Evolutionary conservation across 1,284 basidiomycete species (phyloP).

Genomic region (Cystobasidiaceae sp.): DNA sequence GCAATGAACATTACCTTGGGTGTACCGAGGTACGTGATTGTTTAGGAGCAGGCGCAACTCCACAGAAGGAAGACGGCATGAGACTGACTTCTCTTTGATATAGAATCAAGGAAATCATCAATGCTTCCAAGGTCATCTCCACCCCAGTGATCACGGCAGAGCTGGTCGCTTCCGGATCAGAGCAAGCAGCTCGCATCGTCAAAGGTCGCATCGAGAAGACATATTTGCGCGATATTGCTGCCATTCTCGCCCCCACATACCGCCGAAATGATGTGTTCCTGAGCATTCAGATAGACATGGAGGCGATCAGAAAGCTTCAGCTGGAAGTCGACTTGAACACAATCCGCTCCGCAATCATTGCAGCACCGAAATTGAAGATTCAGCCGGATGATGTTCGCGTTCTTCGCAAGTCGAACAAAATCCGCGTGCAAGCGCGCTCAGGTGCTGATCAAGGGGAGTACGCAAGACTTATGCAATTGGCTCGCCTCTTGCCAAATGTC

Average conservation of each 20-base stretch:
- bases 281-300: conserved; percentile 84
- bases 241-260: conserved; percentile 94
- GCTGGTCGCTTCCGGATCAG: conserved; percentile 74
- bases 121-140: conserved; percentile 92
- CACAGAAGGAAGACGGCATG: background rate
- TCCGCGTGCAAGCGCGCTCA: conserved; percentile 64
- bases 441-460: conserved; percentile 79
- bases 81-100: background rate
- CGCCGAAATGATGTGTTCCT: conserved; percentile 86
- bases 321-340: conserved; percentile 90
- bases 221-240: conserved; percentile 84
- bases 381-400: conserved; percentile 54
- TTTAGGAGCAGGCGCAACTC: background rate
- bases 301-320: conserved; percentile 81
- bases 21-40: conserved; percentile 65
- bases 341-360: conserved; percentile 85
- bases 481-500: conserved; percentile 70
- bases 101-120: conserved; percentile 97
- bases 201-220: conserved; percentile 97
- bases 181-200: conserved; percentile 90
- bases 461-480: conserved; percentile 77
- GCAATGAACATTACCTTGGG: conserved; percentile 99
- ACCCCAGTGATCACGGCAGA: conserved; percentile 98
- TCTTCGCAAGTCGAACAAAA: conserved; percentile 57
- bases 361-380: conserved; percentile 85